These are phyloP conservation scores for Dactylonectria estremocensis DNA, from an alignment of 2,329 filamentous ascomycete genomes.

Conservation along the genomic window DNA sequence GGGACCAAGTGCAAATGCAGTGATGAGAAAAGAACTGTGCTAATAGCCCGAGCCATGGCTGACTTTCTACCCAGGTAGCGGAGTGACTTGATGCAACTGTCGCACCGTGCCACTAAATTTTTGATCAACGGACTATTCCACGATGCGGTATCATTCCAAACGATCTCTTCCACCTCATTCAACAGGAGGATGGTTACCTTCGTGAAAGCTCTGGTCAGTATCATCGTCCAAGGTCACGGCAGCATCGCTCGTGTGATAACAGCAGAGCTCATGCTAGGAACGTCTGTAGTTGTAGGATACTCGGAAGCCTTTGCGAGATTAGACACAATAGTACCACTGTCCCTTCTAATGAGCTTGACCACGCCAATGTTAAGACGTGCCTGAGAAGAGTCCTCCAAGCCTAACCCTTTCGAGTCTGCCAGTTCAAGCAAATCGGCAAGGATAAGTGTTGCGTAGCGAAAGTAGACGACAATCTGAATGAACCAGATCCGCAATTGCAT, in stretches of 20 bases:
- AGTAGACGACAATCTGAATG: conserved; percentile 69
- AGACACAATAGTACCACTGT: conserved; percentile 62
- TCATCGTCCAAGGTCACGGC: conserved; percentile 72
- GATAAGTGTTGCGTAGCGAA: conserved; percentile 69
- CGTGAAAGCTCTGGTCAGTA: conserved; percentile 67
- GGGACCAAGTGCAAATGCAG: conserved; percentile 41
- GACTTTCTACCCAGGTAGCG: conserved; percentile 71
- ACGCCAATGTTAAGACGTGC: conserved; percentile 51
- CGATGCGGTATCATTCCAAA: conserved; percentile 44
- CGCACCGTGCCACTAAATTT: conserved; percentile 55
- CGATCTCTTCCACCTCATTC: conserved; percentile 49
- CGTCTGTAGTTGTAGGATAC: conserved; percentile 45
- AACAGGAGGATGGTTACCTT: conserved; percentile 60
- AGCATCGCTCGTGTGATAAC: conserved; percentile 69
- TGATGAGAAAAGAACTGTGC: conserved; percentile 42
- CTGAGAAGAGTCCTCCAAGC: conserved; percentile 43
- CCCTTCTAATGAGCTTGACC: conserved; percentile 57
- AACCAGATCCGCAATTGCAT: conserved; percentile 72
- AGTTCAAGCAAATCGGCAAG: conserved; percentile 68
- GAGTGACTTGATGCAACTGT: conserved; percentile 66
- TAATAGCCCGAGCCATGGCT: conserved; percentile 57
- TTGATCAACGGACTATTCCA: conserved; percentile 38
- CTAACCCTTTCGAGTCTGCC: conserved; percentile 59
- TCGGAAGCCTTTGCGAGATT: conserved; percentile 65
- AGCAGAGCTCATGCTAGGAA: conserved; percentile 59